Base-by-base conservation (phyloP, 257 asterid species). In the Fraxinus anomala region DNA sequence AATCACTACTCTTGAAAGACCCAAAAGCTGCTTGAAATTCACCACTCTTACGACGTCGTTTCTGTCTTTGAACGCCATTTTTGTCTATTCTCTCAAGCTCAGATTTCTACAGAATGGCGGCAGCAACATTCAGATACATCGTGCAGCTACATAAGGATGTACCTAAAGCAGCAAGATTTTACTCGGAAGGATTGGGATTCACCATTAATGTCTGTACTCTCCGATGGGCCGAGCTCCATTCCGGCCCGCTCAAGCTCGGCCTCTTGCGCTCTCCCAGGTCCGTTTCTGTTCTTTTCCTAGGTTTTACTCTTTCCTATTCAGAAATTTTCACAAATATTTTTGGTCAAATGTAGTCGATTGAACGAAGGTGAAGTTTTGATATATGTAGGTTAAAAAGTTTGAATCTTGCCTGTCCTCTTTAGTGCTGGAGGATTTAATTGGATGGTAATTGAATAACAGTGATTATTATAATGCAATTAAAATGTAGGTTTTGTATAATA, bases 151-250 rank as follows among this genome's bases (percentile, higher is more conserved):
- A 95, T 88, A 93, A 87, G 83, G 96, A 95, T 76, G 92, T 94
- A 19, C 99, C 97, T 0, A 92, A 90, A 83, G 97, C 97, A 56
- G 96, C 97, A 63, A 88, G 91, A 76, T 86, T 94, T 80, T 92
- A 92, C 76, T 91, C 97, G 9, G 93, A 92, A 72, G 98, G 98
- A 44, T 83, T 92, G 42, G 97, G 92, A 7, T 88, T 92, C 87
- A 89, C 90, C 76, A 79, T 95, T 70, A 85, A 88, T 49, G 91
- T 92, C 17, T 95, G 97, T 86, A 86, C 94, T 71, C 96, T 81
- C 77, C 92, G 97, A 16, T 95, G 96, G 96, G 96, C 98, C 37
- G 99, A 92, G 88, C 98, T 94, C 70, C 89, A 87, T n/a, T 88
- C 97, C 17, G 94, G 94, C 82, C 93, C 96, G 13, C 92, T 95